Conservation (phyloP, 495 filamentous ascomycete species). For the Polyplosphaeria fusca region DNA sequence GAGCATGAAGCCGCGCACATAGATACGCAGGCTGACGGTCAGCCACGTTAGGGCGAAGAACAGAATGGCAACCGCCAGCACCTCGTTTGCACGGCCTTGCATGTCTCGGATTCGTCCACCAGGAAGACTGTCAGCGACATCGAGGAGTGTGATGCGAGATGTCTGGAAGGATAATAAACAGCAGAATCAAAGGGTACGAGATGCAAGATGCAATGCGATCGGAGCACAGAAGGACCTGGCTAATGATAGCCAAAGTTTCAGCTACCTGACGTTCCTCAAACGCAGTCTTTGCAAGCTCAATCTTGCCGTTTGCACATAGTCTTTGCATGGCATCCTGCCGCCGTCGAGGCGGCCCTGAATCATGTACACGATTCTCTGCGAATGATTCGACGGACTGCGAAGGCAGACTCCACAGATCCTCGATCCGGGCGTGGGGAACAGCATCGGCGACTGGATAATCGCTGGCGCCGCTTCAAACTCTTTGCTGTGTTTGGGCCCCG, state of each 20-base stretch:
- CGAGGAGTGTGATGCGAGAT: background rate
- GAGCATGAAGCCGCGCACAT: constrained; percentile 19
- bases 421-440: too few relatives aligned
- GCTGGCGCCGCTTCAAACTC: too few relatives aligned
- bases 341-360: background rate
- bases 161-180: too few relatives aligned
- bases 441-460: too few relatives aligned
- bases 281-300: background rate
- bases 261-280: background rate
- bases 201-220: background rate
- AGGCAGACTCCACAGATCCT: too few relatives aligned
- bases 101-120: background rate
- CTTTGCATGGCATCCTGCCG: background rate
- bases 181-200: too few relatives aligned
- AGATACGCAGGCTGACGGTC: constrained; percentile 18
- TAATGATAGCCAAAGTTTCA: constrained; percentile 2
- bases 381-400: background rate
- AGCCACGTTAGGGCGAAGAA: constrained; percentile 24
- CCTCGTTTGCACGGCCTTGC: constrained; percentile 17
- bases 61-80: constrained; percentile 22
- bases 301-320: background rate
- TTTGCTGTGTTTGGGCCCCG: too few relatives aligned
- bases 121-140: background rate
- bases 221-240: background rate
- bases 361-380: background rate